Conservation (phyloP, 371 early-diverging fungal species). For the Amoeboaphelidium protococcarum region DNA sequence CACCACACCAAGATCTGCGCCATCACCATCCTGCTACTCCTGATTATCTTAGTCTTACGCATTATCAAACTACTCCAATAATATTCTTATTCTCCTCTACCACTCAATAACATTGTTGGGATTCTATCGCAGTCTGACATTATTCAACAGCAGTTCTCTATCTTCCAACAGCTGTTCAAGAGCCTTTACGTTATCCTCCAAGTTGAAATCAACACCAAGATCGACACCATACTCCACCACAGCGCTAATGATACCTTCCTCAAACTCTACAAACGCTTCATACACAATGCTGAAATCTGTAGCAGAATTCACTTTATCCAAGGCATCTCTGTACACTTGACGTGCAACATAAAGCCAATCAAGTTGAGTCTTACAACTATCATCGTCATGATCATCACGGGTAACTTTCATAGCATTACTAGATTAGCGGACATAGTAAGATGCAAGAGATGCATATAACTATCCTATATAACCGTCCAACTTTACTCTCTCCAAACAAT, state of each 20-base stretch:
- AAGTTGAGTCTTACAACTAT: constrained; percentile 47
- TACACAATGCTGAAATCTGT: constrained; percentile 83
- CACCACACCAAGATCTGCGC: constrained; percentile 8
- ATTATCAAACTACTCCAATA: constrained; percentile 11
- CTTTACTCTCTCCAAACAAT: constrained; percentile 17
- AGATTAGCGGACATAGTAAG: constrained; percentile 58
- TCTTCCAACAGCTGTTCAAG: constrained; percentile 74
- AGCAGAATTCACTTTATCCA: constrained; percentile 53
- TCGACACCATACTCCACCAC: constrained; percentile 17
- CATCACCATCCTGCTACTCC: constrained; percentile 19
- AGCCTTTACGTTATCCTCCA: constrained; percentile 55
- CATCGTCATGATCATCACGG: no score
- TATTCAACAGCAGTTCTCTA: constrained; percentile 78
- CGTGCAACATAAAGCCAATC: constrained; percentile 55
- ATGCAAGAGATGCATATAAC: constrained; percentile 40
- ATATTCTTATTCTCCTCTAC: constrained; percentile 41
- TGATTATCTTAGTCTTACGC: constrained; percentile 10
- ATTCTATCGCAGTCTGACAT: constrained; percentile 70
- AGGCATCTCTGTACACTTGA: constrained; percentile 79
- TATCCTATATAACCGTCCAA: constrained; percentile 70
- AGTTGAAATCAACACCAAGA: constrained; percentile 9
- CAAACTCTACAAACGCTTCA: constrained; percentile 19
- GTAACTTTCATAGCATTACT: constrained; percentile 66
- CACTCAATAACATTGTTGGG: constrained; percentile 76
- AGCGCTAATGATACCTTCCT: constrained; percentile 2